A percentile compares a stretch with the other conserved stretches of the same genome.
These are phyloP conservation scores for Hymenoscyphus scutula DNA, from an alignment of 2,329 filamentous ascomycete species.

Conservation along the genomic window DNA sequence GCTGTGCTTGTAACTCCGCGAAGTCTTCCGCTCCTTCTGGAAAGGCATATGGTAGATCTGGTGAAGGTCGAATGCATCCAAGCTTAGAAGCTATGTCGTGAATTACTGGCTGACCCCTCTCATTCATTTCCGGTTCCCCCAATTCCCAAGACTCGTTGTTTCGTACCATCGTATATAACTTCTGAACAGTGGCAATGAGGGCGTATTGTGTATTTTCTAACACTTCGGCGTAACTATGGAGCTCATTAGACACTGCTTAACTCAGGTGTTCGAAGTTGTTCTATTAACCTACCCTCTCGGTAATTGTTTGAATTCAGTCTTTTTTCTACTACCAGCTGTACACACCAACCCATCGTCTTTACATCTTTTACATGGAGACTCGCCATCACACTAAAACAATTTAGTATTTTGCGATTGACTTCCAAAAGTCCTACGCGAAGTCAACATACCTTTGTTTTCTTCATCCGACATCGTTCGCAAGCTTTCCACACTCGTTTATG, in stretches of 20 bases:
- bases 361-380: conserved; percentile 65
- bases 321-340: conserved; percentile 61
- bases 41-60: conserved; percentile 57
- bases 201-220: conserved; percentile 64
- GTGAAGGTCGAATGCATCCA: conserved; percentile 61
- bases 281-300: conserved; percentile 52
- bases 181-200: conserved; percentile 62
- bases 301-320: conserved; percentile 67
- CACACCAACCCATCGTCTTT: conserved; percentile 64
- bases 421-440: background rate
- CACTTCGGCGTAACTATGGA: conserved; percentile 58
- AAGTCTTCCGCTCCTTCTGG: conserved; percentile 61
- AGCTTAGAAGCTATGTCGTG: conserved; percentile 64
- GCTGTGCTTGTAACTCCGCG: conserved; percentile 53
- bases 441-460: conserved; percentile 61
- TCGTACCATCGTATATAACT: conserved; percentile 63
- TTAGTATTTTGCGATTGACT: conserved; percentile 13
- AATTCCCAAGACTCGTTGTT: conserved; percentile 58
- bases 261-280: background rate
- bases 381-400: conserved; percentile 56
- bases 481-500: conserved; percentile 67
- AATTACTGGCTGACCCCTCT: conserved; percentile 60
- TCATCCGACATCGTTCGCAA: conserved; percentile 65
- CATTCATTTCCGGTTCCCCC: conserved; percentile 62
- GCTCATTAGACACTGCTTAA: conserved; percentile 15